Evolutionary conservation across 495 filamentous ascomycete genomes (phyloP), one percentile per base, ranked within the genome.

Genomic region (Evansstolkia leycettana): DNA sequence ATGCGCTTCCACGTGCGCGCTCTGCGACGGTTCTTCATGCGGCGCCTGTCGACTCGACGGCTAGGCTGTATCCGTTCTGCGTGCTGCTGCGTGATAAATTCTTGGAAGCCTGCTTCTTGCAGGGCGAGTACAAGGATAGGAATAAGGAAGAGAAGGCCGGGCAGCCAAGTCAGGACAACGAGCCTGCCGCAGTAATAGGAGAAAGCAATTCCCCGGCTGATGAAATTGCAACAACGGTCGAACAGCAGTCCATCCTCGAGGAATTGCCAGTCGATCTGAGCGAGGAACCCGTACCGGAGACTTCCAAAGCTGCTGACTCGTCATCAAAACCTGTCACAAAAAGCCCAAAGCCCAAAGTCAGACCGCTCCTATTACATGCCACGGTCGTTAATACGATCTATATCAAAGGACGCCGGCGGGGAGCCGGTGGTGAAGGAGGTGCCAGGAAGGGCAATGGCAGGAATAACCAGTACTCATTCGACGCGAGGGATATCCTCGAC

Each of bases 381-480:
- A 94, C 89, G 2, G 64, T 95, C 3, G 57, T 90, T 14, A 94
- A 95, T 54, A 94, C 86, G 6, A 73, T 87, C 19, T 94, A 94
- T 52, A 74, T 79, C 20, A 46, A 41, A 18, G 61, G 56, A 16
- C 60, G n/a, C n/a, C n/a, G 46, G 49, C 55, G 42, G 41, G 61
- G 27, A 46, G 55, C 31, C 40, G 47, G 20, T 38, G 50, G 39
- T 48, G 39, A 40, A 17, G n/a, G n/a, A n/a, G 31, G 41, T 25
- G 14, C 40, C 23, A 29, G 7, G 26, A 6, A 38, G 39, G n/a
- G 27, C 13, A 43, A 61, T 46, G 38, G 64, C 7, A 14, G 31
- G 0, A 40, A 39, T 2, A 47, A 41, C 15, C 50, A 43, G 11
- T 49, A 55, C 35, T 53, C 56, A 18, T 57, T 67, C 20, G 60